Percentiles rank a stretch among this genome's conserved stretches.
Conservation (phyloP, 441 rosid species). For the Aleurites moluccanus region DNA sequence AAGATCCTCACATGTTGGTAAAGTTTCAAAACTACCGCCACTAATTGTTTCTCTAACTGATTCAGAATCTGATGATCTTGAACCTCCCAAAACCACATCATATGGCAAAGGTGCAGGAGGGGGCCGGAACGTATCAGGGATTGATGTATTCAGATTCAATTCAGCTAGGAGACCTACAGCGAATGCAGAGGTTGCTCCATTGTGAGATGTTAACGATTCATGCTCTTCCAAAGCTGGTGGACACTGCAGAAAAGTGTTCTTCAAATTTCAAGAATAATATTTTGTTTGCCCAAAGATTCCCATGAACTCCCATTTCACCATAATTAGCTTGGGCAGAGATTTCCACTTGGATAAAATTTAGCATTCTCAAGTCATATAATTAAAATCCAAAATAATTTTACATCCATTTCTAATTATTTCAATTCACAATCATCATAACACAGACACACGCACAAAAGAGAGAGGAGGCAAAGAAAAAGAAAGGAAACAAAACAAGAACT, state of each 20-base stretch:
- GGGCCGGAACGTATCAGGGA: constrained; percentile 72
- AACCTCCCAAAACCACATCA: constrained; percentile 49
- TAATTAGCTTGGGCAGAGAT: neutral
- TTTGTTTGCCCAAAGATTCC: constrained; percentile 9
- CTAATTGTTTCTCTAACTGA: constrained; percentile 43
- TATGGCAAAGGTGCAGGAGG: constrained; percentile 84
- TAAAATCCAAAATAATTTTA: neutral
- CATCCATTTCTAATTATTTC: neutral
- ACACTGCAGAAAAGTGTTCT: constrained; percentile 46
- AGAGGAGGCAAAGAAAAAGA: neutral
- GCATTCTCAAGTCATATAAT: constrained; percentile 7
- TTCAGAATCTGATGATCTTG: constrained; percentile 45
- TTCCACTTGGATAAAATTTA: constrained; percentile 8
- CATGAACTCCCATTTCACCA: constrained; percentile 4
- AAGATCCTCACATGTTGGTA: constrained; percentile 45
- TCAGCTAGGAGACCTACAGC: constrained; percentile 66
- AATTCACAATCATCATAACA: neutral
- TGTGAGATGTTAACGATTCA: constrained; percentile 55
- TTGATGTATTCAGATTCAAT: constrained; percentile 59
- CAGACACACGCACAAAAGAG: neutral
- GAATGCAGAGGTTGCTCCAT: constrained; percentile 51
- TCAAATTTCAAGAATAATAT: constrained; percentile 21
- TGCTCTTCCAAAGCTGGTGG: constrained; percentile 69
- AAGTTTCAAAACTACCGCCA: constrained; percentile 46
- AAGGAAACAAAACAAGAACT: neutral